These are phyloP conservation scores for Ophiocordyceps camponoti-leonardi DNA, from an alignment of 2,329 filamentous ascomycete genomes.

Conservation along the genomic window DNA sequence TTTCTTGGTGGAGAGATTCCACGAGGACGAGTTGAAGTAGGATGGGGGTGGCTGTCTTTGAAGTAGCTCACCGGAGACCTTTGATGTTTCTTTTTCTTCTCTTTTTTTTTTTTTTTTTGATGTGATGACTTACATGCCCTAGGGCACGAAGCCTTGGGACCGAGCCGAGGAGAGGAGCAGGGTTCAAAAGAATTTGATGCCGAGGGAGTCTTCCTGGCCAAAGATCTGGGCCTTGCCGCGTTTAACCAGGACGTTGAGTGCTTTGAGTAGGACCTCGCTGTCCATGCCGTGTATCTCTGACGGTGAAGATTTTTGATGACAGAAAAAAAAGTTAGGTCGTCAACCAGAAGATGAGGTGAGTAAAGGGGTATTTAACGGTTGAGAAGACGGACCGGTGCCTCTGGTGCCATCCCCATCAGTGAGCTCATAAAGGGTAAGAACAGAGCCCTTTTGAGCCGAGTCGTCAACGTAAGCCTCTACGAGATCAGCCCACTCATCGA, in stretches of 20 bases:
- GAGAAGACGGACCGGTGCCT: constrained; percentile 37
- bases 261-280: constrained; percentile 59
- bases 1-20: constrained; percentile 36
- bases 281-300: constrained; percentile 82
- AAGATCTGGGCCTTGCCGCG: constrained; percentile 87
- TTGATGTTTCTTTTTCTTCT: background rate
- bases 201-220: constrained; percentile 70
- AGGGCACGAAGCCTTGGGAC: background rate
- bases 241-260: constrained; percentile 69
- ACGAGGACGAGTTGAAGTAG: constrained; percentile 8
- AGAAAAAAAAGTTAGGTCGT: too few relatives aligned
- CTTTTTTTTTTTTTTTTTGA: too few relatives aligned
- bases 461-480: constrained; percentile 71
- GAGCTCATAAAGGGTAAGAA: constrained; percentile 87
- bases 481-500: constrained; percentile 75
- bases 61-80: background rate
- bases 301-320: too few relatives aligned
- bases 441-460: constrained; percentile 74
- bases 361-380: background rate
- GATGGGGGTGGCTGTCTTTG: background rate
- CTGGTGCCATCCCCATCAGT: constrained; percentile 67
- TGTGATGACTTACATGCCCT: background rate
- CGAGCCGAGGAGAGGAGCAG: background rate
- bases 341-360: too few relatives aligned
- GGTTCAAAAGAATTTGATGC: constrained; percentile 87